Evolutionary conservation across 768 basidiomycete species (phyloP).

Genomic region (Tulasnella sp.): DNA sequence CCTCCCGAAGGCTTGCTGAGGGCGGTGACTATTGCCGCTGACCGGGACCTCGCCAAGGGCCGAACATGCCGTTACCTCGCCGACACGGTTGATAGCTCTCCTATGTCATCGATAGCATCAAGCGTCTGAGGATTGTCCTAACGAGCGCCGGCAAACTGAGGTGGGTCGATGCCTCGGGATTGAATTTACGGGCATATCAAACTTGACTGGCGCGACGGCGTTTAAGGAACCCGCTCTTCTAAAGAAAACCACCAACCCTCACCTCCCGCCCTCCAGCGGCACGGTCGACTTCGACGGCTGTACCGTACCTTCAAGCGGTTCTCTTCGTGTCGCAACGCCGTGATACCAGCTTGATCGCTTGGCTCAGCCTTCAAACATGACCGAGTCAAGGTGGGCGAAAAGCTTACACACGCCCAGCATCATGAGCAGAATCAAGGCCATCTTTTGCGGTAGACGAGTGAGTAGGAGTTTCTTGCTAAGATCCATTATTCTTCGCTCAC

Average conservation of each 20-base stretch:
- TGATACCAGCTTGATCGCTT: background rate
- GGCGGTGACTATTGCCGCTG: background rate
- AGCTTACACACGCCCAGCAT: slow-evolving; percentile 7
- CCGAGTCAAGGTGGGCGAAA: slow-evolving; percentile 21
- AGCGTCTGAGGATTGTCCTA: background rate
- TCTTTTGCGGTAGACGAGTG: slow-evolving; percentile 4
- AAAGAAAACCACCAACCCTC: background rate
- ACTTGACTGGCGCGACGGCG: background rate
- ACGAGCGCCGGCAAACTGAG: background rate
- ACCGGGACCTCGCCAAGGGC: background rate
- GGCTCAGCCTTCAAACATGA: background rate
- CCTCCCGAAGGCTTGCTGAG: background rate
- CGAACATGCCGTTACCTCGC: too few species aligned
- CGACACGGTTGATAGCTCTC: too few species aligned
- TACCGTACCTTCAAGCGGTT: background rate
- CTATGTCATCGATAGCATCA: too few species aligned
- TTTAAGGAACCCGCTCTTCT: background rate
- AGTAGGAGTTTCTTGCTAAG: background rate
- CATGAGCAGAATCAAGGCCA: slow-evolving; percentile 18
- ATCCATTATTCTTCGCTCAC: background rate
- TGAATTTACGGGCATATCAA: background rate
- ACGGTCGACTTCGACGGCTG: background rate
- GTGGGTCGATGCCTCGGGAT: background rate
- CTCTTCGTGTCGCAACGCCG: background rate
- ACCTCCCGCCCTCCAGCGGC: background rate